Percentiles rank a stretch among this genome's conserved stretches.
phyloP scores from a whole-genome alignment of 2,329 filamentous ascomycete species.

The Colletotrichum tamarilloi region DNA sequence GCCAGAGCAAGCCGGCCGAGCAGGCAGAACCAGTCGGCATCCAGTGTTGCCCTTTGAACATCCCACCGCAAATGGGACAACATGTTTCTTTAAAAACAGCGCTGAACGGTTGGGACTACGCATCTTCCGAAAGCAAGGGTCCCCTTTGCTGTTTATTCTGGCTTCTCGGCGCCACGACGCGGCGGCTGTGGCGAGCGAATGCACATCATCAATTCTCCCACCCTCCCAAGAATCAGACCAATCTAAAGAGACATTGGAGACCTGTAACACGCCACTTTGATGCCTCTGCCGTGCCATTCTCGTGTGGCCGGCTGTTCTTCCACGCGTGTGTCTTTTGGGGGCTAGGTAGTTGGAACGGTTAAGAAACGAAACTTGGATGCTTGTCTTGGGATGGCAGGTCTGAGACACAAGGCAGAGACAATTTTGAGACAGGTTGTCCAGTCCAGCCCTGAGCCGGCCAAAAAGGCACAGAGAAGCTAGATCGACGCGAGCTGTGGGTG shows the following conservation, averaged over 20 bases:
- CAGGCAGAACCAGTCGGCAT: neutral
- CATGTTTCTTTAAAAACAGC: neutral
- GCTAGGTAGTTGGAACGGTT: neutral
- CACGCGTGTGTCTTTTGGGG: neutral
- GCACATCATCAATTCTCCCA: slow-evolving; percentile 13
- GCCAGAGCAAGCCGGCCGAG: neutral
- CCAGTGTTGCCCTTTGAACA: slow-evolving; percentile 1
- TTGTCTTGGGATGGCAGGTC: slow-evolving; percentile 25
- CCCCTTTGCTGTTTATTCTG: slow-evolving; percentile 7
- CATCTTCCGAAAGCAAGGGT: neutral
- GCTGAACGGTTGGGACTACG: neutral
- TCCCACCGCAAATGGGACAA: neutral
- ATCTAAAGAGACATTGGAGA: neutral
- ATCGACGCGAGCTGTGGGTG: neutral
- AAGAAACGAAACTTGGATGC: slow-evolving; percentile 11
- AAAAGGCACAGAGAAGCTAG: neutral
- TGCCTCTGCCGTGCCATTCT: slow-evolving; percentile 25
- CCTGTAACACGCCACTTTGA: slow-evolving; percentile 31
- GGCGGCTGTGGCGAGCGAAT: slow-evolving; percentile 14
- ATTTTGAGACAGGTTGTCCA: neutral
- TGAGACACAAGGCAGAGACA: slow-evolving; percentile 12
- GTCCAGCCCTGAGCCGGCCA: neutral
- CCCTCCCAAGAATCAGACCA: slow-evolving; percentile 1
- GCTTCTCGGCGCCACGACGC: slow-evolving; percentile 10
- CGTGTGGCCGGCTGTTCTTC: neutral